phyloP scores from a whole-genome alignment of 2,329 filamentous ascomycete species.

The Fusarium sp. region DNA sequence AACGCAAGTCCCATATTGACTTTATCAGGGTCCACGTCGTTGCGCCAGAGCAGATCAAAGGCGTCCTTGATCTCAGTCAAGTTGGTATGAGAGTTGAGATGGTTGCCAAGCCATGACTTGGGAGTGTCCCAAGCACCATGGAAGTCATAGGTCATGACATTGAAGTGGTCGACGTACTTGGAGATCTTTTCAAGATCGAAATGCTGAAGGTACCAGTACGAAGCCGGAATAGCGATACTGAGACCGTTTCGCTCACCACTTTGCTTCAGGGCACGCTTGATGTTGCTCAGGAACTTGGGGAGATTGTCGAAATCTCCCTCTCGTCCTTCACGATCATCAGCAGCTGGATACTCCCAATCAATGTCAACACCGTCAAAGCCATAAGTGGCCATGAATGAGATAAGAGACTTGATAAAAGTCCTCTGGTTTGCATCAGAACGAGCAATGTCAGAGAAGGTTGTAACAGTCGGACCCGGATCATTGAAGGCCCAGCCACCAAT shows the following conservation, averaged over 20 bases:
- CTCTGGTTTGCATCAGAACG: background rate
- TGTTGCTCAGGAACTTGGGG: constrained; percentile 39
- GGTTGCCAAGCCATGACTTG: background rate
- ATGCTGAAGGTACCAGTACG: constrained; percentile 47
- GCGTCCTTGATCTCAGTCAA: constrained; percentile 16
- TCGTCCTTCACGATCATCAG: constrained; percentile 55
- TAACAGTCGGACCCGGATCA: constrained; percentile 50
- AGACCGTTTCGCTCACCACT: constrained; percentile 34
- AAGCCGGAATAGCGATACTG: constrained; percentile 32
- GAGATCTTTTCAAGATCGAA: constrained; percentile 16
- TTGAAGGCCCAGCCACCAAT: constrained; percentile 60
- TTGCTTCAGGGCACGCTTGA: constrained; percentile 12
- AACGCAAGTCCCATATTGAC: constrained; percentile 31
- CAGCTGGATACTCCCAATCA: constrained; percentile 27
- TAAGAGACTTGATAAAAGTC: constrained; percentile 12
- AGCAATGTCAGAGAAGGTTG: constrained; percentile 44
- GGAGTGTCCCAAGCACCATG: constrained; percentile 16
- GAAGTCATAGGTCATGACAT: constrained; percentile 39
- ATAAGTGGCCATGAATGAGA: constrained; percentile 38
- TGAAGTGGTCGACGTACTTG: constrained; percentile 47
- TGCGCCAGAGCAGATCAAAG: constrained; percentile 23
- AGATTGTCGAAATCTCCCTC: constrained; percentile 54
- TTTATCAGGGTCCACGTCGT: background rate
- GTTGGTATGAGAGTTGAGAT: constrained; percentile 33
- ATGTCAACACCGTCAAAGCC: constrained; percentile 35